Conservation (phyloP, 306 rosid genomes). For the Astragalus glycyphyllos region DNA sequence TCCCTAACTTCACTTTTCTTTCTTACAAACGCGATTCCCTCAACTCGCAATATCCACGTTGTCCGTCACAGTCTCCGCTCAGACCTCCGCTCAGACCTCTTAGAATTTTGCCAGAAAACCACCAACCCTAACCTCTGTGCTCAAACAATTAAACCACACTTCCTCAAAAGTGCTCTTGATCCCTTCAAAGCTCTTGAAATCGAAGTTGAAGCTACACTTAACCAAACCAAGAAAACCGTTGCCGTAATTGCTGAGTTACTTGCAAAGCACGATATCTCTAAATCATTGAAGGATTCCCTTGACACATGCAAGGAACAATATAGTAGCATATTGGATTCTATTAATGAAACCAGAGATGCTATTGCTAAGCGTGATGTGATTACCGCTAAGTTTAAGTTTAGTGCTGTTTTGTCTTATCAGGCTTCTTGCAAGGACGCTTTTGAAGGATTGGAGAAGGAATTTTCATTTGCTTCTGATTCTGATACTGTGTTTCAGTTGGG, state of each 20-base stretch:
- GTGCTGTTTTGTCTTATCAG: conserved; percentile 33
- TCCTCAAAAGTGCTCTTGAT: background rate
- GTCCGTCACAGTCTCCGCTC: background rate
- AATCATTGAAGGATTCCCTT: background rate
- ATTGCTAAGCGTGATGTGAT: background rate
- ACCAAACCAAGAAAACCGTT: background rate
- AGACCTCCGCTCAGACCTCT: rapidly evolving
- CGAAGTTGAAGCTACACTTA: conserved; percentile 27
- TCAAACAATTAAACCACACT: conserved; percentile 27
- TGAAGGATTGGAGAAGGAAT: background rate
- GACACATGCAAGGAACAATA: conserved; percentile 30
- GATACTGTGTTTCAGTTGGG: conserved; percentile 31
- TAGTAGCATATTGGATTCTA: conserved; percentile 25
- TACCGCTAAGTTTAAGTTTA: conserved; percentile 16
- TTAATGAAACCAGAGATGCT: conserved; percentile 7
- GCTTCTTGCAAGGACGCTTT: conserved; percentile 38
- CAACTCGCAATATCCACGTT: background rate
- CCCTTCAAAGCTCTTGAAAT: conserved; percentile 19
- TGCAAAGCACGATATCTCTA: rapidly evolving
- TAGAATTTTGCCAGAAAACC: background rate
- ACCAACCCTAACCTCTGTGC: conserved; percentile 29
- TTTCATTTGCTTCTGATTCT: background rate
- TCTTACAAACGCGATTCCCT: background rate
- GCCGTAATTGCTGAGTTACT: background rate
- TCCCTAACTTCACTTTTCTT: conserved; percentile 1